Evolutionary conservation across 345 rosid species (phyloP), one percentile per base, ranked within the genome.

Genomic region (Salix udensis): DNA sequence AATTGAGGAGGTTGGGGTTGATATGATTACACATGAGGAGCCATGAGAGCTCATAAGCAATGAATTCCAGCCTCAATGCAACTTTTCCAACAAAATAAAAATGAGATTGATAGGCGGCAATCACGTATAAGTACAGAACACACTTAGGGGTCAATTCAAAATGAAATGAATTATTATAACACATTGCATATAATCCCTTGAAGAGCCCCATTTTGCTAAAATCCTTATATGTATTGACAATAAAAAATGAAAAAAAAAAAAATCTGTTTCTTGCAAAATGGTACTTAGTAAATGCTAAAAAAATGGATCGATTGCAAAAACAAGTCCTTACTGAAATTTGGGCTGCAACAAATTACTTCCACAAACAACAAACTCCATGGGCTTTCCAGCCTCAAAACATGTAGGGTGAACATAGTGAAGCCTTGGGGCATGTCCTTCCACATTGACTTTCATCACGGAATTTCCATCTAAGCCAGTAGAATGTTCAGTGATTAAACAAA

Each of bases 341-440:
- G 91, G 81, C 72, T 90, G 97, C 82, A 82, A 73, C 72, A 93
- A 84, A 84, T 92, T 92, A 73, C 88, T 87, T 78, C 99, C 99
- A 75, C 98, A 93, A 74, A 88, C 93, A 85, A 92, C 79, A 74
- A 96, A 84, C 81, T 96, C 97, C 66, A 93, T 84, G 58, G 98
- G 96, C 79, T 86, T 89, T 79, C 98, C 98, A 78, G 97, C 97
- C 89, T 92, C 98, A 85, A 96, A 93, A 85, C 87, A 92, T 74
- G 82, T 79, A 66, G 99, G 98, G 82, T 91, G 85, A 79, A 96
- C 92, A 86, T 83, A 91, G 79, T 92, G 97, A 85, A 93, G 97
- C 81, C 84, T 87, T 3, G 98, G 98, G 28, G 91, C 85, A 65
- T 37, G 87, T 72, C 84, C 74, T 83, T 87, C 81, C 74, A 77